phyloP scores from a whole-genome alignment of 2,329 filamentous ascomycete species.

The Colletotrichum plurivorum region DNA sequence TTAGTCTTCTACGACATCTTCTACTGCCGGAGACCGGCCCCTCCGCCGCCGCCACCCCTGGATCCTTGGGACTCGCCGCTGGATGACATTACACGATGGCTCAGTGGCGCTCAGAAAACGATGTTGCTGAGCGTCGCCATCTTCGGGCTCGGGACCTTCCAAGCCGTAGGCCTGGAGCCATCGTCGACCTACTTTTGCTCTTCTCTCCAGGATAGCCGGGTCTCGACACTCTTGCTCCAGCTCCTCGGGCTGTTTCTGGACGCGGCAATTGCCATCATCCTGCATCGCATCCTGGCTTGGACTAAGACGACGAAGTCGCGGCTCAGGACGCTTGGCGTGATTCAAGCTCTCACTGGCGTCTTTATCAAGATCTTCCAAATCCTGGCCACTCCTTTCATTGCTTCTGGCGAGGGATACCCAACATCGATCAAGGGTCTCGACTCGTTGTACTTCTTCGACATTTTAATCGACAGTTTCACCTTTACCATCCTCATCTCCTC shows the following conservation, averaged over 20 bases:
- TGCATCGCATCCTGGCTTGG: slow-evolving; percentile 68
- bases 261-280: slow-evolving; percentile 59
- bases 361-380: slow-evolving; percentile 55
- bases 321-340: slow-evolving; percentile 59
- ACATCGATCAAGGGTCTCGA: slow-evolving; percentile 52
- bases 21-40: slow-evolving; percentile 48
- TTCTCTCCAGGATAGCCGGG: slow-evolving; percentile 54
- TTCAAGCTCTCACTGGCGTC: slow-evolving; percentile 58
- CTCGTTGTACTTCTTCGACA: slow-evolving; percentile 63
- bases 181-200: slow-evolving; percentile 69
- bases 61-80: slow-evolving; percentile 63
- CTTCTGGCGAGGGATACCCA: slow-evolving; percentile 42
- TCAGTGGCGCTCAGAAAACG: slow-evolving; percentile 57
- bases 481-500: slow-evolving; percentile 62
- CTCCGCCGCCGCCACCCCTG: slow-evolving; percentile 53
- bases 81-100: slow-evolving; percentile 64
- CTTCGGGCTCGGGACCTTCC: slow-evolving; percentile 60
- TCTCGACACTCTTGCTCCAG: slow-evolving; percentile 57
- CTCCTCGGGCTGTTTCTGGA: slow-evolving; percentile 62
- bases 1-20: slow-evolving; percentile 62
- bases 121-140: slow-evolving; percentile 53
- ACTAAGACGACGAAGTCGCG: slow-evolving; percentile 62
- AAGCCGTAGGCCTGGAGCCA: slow-evolving; percentile 53
- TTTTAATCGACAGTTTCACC: slow-evolving; percentile 62
- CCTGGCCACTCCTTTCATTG: slow-evolving; percentile 47